Base-by-base conservation (phyloP, 306 rosid genomes). In the Canavalia ensiformis region DNA sequence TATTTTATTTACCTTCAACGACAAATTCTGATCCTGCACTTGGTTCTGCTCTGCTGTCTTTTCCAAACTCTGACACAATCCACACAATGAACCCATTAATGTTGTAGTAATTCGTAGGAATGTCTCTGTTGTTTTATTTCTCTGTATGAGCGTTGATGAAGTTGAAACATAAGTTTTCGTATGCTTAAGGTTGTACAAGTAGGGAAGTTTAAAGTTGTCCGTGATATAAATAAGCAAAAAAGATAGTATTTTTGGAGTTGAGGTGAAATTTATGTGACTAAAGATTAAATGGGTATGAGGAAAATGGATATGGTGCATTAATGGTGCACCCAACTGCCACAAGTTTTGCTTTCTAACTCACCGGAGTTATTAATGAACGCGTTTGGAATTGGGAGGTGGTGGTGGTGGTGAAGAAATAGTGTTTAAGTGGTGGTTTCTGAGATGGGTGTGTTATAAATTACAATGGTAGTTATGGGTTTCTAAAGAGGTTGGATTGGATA, bases 1-100 rank as follows among this genome's bases (percentile, higher is more conserved):
- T 52, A 35, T 9, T 42, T 11, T 42, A 52, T 68, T 72, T 65
- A 86, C 91, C 91, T 74, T 77, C 52, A 86, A 84, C 85, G 83
- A 81, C 84, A 68, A 76, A 84, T 57, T 84, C 82, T 72, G 79
- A 68, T 54, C 65, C 87, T 78, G 83, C 77, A 68, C 59, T 81
- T 51, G 55, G 59, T 63, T 78, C 25, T 70, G 81, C 39, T 78
- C 68, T 76, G 52, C 82, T 50, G 77, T 42, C 31, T 76, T 76
- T n/a, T 78, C 75, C 59, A 56, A 84, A 79, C 77, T 78, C 87
- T 65, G 78, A 82, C 82, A 55, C 51, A 56, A 57, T 65, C 54
- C 57, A 81, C 34, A 79, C 45, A 65, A 52, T 7, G 83, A 73
- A 57, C 44, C 73, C 83, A 51, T 81, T 45, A 79, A 80, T 41